These are phyloP conservation scores for Protomyces pachydermus DNA, from an alignment of 1,139 yeast genomes.

Conservation along the genomic window DNA sequence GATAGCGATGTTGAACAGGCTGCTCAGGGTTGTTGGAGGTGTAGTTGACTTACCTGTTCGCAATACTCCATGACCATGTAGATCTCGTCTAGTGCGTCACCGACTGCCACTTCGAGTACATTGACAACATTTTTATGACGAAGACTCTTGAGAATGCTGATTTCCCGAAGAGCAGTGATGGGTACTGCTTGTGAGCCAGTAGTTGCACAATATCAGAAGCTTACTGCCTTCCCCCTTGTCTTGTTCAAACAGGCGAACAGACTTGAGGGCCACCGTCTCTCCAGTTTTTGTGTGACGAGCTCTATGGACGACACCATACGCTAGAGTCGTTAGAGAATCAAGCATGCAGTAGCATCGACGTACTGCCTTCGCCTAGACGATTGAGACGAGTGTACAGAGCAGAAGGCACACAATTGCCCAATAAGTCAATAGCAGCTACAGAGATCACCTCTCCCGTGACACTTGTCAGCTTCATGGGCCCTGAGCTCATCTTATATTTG, in stretches of 20 bases:
- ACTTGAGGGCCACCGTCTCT: conserved; percentile 64
- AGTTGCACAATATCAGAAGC: not conserved
- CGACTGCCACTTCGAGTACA: conserved; percentile 73
- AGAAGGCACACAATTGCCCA: not conserved
- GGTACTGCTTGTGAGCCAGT: conserved; percentile 47
- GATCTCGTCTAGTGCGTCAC: conserved; percentile 41
- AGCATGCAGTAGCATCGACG: not conserved
- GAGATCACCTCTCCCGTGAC: not conserved
- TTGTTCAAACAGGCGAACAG: conserved; percentile 55
- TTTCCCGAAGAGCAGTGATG: conserved; percentile 75
- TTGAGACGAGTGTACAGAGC: conserved; percentile 26
- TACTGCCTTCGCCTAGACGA: conserved; percentile 33
- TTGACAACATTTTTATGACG: conserved; percentile 68
- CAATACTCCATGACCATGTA: conserved; percentile 33
- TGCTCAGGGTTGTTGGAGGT: not conserved
- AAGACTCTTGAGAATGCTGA: conserved; percentile 66
- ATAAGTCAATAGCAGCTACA: not conserved
- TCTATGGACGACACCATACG: conserved; percentile 59
- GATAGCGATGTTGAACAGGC: conserved; percentile 10
- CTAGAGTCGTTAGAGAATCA: not conserved
- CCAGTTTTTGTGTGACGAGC: conserved; percentile 56
- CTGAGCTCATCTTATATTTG: not conserved
- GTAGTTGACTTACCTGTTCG: conserved; percentile 31
- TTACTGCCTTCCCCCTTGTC: conserved; percentile 63
- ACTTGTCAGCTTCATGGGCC: not conserved